A percentile compares a stretch with the other conserved stretches of the same genome.
phyloP scores from a whole-genome alignment of 768 basidiomycete genomes.

The Phaffia australis region DNA sequence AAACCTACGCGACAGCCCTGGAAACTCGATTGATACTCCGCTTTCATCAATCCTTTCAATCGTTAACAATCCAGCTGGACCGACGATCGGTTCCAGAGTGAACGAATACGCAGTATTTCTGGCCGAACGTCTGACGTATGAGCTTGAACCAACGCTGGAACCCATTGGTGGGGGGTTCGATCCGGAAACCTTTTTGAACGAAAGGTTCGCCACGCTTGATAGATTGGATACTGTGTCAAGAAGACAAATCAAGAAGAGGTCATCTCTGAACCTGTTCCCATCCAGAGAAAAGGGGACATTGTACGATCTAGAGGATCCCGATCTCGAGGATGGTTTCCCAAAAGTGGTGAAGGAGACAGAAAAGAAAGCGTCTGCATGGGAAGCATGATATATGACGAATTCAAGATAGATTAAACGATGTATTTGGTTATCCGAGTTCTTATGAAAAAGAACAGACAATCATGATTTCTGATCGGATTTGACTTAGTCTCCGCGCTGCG shows the following conservation, averaged over 20 bases:
- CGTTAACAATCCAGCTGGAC: background rate
- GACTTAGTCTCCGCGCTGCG: background rate
- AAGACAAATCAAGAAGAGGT: background rate
- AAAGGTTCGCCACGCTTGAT: constrained; percentile 1
- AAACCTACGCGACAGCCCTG: background rate
- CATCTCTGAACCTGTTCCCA: background rate
- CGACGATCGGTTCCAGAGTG: constrained; percentile 6
- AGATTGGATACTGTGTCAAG: background rate
- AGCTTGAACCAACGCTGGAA: constrained; percentile 13
- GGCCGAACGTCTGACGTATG: constrained; percentile 7
- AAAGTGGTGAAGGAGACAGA: background rate
- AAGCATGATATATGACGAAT: background rate
- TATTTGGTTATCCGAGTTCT: background rate
- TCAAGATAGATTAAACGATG: background rate
- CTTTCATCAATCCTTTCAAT: background rate
- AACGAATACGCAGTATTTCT: constrained; percentile 15
- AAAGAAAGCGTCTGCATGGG: background rate
- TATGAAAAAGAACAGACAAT: background rate
- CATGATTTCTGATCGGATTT: background rate
- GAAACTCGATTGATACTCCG: background rate
- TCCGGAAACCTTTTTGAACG: background rate
- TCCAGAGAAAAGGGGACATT: background rate
- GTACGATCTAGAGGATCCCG: background rate
- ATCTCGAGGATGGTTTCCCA: background rate
- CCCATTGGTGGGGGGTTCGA: background rate